Conservation (phyloP, 1,284 basidiomycete genomes). For the Marasmius sp. region DNA sequence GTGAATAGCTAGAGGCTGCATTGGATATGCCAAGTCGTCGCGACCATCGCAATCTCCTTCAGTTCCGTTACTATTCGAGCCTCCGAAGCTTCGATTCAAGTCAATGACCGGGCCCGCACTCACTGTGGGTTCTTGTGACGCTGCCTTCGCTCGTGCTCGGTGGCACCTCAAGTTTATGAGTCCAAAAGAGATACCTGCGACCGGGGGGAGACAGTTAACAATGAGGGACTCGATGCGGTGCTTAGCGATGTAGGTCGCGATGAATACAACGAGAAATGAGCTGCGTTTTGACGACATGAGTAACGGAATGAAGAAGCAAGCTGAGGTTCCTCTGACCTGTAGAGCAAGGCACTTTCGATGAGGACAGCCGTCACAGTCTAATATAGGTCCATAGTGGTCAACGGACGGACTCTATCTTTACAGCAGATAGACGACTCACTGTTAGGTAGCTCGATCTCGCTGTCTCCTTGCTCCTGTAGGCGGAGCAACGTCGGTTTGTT, state of each 20-base stretch:
- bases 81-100: no score
- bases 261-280: background rate
- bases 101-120: background rate
- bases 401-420: no score
- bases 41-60: background rate
- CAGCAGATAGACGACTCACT: background rate
- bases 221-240: background rate
- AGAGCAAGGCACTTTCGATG: slow-evolving; percentile 1
- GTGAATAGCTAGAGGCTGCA: background rate
- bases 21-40: background rate
- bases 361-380: background rate
- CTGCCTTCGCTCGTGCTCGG: background rate
- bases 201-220: background rate
- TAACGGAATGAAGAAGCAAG: background rate
- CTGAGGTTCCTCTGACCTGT: background rate
- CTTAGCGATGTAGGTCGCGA: background rate
- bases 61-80: background rate
- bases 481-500: background rate
- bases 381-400: background rate
- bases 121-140: background rate
- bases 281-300: background rate
- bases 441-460: background rate
- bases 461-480: no score
- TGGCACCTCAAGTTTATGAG: background rate
- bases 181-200: background rate